Percentiles rank a stretch among this genome's conserved stretches.
These are phyloP conservation scores for Urostyla sp. DNA, from an alignment of 73 alveolate genomes.

Conservation along the genomic window DNA sequence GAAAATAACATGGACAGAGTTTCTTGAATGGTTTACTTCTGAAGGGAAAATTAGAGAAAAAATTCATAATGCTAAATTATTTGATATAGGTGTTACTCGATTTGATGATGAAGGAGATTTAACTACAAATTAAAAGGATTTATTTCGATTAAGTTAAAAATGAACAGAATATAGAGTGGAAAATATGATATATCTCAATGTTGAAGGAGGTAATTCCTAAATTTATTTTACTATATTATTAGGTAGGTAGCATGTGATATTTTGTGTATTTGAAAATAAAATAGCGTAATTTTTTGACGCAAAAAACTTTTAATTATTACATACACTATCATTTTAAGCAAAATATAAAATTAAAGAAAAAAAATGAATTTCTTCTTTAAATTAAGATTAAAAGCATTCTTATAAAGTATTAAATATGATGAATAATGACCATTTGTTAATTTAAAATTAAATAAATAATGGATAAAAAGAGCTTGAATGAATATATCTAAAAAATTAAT, in stretches of 20 bases:
- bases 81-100: slow-evolving; percentile 24
- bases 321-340: slow-evolving; percentile 33
- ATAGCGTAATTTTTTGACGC: slow-evolving; percentile 39
- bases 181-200: slow-evolving; percentile 11
- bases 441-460: too few relatives aligned
- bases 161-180: slow-evolving; percentile 48
- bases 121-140: background rate
- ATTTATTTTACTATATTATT: too few relatives aligned
- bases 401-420: too few relatives aligned
- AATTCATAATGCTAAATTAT: slow-evolving; percentile 33
- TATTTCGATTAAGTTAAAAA: slow-evolving; percentile 15
- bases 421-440: too few relatives aligned
- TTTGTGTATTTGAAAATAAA: slow-evolving; percentile 41
- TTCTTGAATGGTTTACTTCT: slow-evolving; percentile 41
- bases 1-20: slow-evolving; percentile 35
- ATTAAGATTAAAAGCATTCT: too few relatives aligned
- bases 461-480: too few relatives aligned
- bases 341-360: slow-evolving; percentile 34
- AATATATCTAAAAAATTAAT: too few relatives aligned
- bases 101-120: slow-evolving; percentile 6
- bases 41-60: slow-evolving; percentile 44
- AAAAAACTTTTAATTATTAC: background rate
- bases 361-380: too few relatives aligned
- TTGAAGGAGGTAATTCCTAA: background rate
- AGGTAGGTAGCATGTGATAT: background rate